A percentile compares a stretch with the other conserved stretches of the same genome.
These are phyloP conservation scores for Naganishia vishniacii DNA, from an alignment of 768 basidiomycete genomes.

Conservation along the genomic window DNA sequence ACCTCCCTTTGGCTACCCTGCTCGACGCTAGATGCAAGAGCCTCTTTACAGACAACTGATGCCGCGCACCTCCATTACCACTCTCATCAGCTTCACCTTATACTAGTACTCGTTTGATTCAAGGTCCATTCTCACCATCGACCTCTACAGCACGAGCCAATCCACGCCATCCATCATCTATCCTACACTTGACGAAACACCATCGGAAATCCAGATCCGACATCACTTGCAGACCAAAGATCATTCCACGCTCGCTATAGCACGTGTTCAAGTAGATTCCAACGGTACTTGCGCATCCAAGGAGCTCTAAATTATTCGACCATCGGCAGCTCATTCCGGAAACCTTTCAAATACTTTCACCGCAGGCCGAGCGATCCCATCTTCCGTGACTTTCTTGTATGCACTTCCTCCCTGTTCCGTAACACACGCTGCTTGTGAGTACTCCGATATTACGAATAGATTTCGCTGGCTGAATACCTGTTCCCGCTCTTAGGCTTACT, in stretches of 20 bases:
- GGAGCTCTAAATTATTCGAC: neutral
- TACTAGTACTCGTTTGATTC: no score
- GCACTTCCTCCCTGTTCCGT: neutral
- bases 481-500: neutral
- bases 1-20: conserved; percentile 13
- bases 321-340: neutral
- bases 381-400: conserved; percentile 5
- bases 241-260: neutral
- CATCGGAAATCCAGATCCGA: neutral
- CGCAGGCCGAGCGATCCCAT: neutral
- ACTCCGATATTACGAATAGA: neutral
- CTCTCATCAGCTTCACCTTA: neutral
- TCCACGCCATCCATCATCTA: neutral
- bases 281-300: neutral
- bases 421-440: neutral
- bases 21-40: conserved; percentile 21
- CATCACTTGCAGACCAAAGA: neutral
- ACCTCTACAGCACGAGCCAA: neutral
- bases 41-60: neutral
- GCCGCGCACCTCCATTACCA: neutral
- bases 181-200: neutral
- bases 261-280: conserved; percentile 11
- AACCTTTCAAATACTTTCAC: neutral
- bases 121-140: neutral
- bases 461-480: no score